Conservation (phyloP, 140 eudicot species). For the Bidens hawaiensis region DNA sequence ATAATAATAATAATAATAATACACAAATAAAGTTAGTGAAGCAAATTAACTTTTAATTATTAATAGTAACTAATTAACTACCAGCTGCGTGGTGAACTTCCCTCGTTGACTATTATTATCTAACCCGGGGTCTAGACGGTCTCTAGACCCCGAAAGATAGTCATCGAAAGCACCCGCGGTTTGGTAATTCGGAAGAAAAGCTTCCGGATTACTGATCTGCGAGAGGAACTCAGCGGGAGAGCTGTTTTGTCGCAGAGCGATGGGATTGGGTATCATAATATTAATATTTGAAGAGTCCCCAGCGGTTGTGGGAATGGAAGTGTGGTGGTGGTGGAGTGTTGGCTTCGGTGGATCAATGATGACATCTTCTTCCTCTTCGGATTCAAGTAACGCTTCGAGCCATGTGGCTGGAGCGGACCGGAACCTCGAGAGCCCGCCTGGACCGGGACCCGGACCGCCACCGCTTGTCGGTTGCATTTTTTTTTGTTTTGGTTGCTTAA, state of each 20-base stretch:
- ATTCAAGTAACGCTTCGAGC: constrained; percentile 82
- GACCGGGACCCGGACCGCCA: constrained; percentile 21
- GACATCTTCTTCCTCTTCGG: constrained; percentile 61
- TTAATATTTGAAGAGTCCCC: constrained; percentile 6
- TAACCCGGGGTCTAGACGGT: too few species aligned
- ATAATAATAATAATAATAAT: too few species aligned
- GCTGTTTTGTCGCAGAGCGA: constrained; percentile 62
- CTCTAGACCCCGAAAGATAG: constrained; percentile 30
- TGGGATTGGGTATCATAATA: constrained; percentile 13
- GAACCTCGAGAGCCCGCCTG: constrained; percentile 69
- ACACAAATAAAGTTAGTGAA: too few species aligned
- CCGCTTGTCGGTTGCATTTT: constrained; percentile 71
- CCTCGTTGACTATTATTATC: constrained; percentile 22
- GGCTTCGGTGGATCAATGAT: constrained; percentile 42
- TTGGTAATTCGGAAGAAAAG: constrained; percentile 51
- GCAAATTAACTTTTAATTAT: too few species aligned
- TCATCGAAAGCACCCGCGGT: constrained; percentile 42
- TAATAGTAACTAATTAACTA: constrained; percentile 2
- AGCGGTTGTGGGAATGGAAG: constrained; percentile 9
- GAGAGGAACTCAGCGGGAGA: constrained; percentile 80
- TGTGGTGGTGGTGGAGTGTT: not conserved
- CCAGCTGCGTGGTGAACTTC: constrained; percentile 38
- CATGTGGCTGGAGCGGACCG: constrained; percentile 98
- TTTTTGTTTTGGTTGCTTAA: not conserved
- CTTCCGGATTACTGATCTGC: constrained; percentile 45